A percentile compares a stretch with the other conserved stretches of the same genome.
Conservation (phyloP, 2,329 filamentous ascomycete species). For the Phaeosphaeriaceae sp. region DNA sequence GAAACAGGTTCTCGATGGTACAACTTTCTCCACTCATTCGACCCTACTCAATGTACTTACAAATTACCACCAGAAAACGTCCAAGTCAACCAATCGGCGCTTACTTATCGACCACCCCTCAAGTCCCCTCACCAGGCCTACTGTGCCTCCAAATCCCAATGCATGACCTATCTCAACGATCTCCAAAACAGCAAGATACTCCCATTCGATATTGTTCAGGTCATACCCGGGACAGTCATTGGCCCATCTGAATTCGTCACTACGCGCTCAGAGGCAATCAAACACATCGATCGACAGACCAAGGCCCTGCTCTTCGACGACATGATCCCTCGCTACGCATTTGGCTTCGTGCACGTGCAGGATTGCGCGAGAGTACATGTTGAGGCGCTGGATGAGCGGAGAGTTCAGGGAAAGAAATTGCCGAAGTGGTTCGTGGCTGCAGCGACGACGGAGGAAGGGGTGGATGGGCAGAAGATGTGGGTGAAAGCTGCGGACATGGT, state of each 20-base stretch:
- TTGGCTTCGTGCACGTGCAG: constrained; percentile 43
- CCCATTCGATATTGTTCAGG: constrained; percentile 40
- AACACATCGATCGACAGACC: constrained; percentile 41
- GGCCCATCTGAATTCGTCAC: constrained; percentile 39
- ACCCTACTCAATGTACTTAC: neutral
- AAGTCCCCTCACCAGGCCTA: constrained; percentile 42
- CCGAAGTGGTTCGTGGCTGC: constrained; percentile 41
- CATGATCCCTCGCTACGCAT: constrained; percentile 37
- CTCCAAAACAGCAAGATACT: constrained; percentile 11
- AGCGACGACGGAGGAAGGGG: constrained; percentile 25
- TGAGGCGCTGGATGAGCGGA: constrained; percentile 32
- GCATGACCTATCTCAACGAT: constrained; percentile 38
- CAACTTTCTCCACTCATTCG: neutral
- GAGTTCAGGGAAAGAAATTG: constrained; percentile 19
- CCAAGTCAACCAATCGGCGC: constrained; percentile 25
- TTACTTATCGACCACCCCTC: constrained; percentile 35
- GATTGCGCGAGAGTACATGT: constrained; percentile 43
- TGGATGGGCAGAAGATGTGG: constrained; percentile 30
- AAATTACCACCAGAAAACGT: constrained; percentile 26
- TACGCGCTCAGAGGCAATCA: constrained; percentile 21
- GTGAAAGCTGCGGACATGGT: constrained; percentile 27
- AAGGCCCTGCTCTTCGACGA: constrained; percentile 41
- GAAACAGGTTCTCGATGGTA: constrained; percentile 33
- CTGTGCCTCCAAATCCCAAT: constrained; percentile 42
- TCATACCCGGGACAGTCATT: constrained; percentile 45